Evolutionary conservation across 2,329 filamentous ascomycete genomes (phyloP).

Genomic region (Periconia digitata): DNA sequence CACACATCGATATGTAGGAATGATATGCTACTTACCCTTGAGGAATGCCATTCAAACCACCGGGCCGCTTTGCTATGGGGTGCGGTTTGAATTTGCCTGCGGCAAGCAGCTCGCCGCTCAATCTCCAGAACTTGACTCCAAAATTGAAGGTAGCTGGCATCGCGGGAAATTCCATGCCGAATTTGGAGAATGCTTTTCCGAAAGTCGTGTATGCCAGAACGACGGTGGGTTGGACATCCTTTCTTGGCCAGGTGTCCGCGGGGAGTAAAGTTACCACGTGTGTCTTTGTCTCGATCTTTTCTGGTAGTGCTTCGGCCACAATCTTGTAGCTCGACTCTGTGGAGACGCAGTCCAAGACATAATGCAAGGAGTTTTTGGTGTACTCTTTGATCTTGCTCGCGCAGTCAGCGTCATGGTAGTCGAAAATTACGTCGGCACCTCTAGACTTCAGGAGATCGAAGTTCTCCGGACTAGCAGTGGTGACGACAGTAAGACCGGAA

Average conservation of each 20-base stretch:
- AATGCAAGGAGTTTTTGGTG: slow-evolving; percentile 47
- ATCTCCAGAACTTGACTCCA: slow-evolving; percentile 26
- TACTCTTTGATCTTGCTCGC: slow-evolving; percentile 50
- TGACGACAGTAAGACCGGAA: slow-evolving; percentile 33
- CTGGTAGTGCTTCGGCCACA: slow-evolving; percentile 23
- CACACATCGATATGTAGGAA: neutral
- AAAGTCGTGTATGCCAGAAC: slow-evolving; percentile 49
- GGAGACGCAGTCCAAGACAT: slow-evolving; percentile 54
- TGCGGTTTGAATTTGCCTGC: slow-evolving; percentile 38
- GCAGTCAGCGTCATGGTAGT: slow-evolving; percentile 50
- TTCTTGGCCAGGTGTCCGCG: slow-evolving; percentile 41
- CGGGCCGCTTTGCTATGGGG: slow-evolving; percentile 24
- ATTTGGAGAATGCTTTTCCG: slow-evolving; percentile 41
- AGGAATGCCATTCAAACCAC: slow-evolving; percentile 32
- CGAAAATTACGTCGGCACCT: slow-evolving; percentile 24
- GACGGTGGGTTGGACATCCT: slow-evolving; percentile 46
- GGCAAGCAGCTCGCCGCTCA: slow-evolving; percentile 24
- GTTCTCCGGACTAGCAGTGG: slow-evolving; percentile 17
- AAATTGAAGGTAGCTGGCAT: slow-evolving; percentile 31
- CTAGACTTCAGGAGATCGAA: slow-evolving; percentile 14
- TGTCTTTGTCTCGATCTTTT: slow-evolving; percentile 22
- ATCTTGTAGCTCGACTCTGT: slow-evolving; percentile 20
- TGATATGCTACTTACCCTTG: slow-evolving; percentile 17
- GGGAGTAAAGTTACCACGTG: slow-evolving; percentile 22
- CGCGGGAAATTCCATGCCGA: slow-evolving; percentile 24